Evolutionary conservation across 331 rosid species (phyloP), one percentile per base, ranked within the genome.

Genomic region (Pyracantha coccinea): DNA sequence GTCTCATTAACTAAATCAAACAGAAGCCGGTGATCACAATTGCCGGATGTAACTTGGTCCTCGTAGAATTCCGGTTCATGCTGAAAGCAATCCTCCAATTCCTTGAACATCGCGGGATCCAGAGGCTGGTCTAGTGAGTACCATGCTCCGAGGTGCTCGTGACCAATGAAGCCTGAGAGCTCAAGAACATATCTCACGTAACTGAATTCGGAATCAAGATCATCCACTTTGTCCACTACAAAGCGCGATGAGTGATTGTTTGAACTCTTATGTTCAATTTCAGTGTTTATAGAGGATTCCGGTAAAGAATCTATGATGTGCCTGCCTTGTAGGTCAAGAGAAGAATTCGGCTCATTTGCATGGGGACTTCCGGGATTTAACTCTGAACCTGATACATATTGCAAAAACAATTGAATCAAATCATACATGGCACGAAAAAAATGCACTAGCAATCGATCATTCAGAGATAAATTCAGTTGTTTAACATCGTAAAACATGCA

Each of bases 1-100:
- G 83, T 83, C 71, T 89, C 96, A 4, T 90, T 86, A 47, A 92
- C 87, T 60, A 89, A 79, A 86, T 90, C 83, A n/a, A 89, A 91
- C 5, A 92, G 83, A 77, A 90, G 85, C 52, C 77, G 91, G 80
- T 79, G 91, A 85, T 88, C 88, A 66, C 63, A 63, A 20, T 63
- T 5, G 41, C 59, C 62, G 15, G 28, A 23, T 2, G 31, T 63
- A 47, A 62, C 78, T 58, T 79, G 86, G 33, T 80, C 76, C 69
- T 24, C 71, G 11, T 68, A 66, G 55, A 55, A 75, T 61, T 83
- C 85, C 2, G 77, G 80, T 77, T 91, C 88, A 31, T 82, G 72
- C 53, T 25, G 67, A 70, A 78, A 75, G 54, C 59, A 41, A 16
- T 41, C 72, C 77, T 90, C 90, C 67, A 87, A 11, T 10, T 85